Conservation (phyloP, 2,329 filamentous ascomycete genomes). For the Emergomyces pasteurianus region DNA sequence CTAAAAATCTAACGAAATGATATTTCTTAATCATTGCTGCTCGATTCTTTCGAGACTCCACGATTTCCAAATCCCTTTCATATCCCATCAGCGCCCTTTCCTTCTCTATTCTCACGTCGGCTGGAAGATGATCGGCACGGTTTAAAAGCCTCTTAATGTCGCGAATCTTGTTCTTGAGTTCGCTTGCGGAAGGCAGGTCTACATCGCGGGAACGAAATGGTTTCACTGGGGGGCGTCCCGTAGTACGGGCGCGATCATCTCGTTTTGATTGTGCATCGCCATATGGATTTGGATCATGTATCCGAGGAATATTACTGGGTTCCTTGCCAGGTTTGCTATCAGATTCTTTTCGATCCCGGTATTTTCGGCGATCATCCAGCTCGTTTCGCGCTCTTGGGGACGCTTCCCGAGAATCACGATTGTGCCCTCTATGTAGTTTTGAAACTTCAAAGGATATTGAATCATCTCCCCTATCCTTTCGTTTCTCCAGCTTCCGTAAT, state of each 20-base stretch:
- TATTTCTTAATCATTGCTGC: constrained; percentile 49
- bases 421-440: background rate
- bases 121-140: constrained; percentile 36
- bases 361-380: background rate
- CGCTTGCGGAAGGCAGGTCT: constrained; percentile 30
- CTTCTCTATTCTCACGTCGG: constrained; percentile 44
- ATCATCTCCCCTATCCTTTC: background rate
- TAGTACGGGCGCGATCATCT: background rate
- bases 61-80: constrained; percentile 43
- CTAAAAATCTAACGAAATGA: constrained; percentile 56
- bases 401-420: background rate
- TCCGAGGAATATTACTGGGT: background rate
- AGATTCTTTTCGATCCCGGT: background rate
- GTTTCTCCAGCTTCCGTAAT: background rate
- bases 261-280: background rate
- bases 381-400: background rate
- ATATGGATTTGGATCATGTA: constrained; percentile 2
- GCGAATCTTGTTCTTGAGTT: constrained; percentile 45
- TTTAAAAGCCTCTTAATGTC: constrained; percentile 43
- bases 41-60: constrained; percentile 37
- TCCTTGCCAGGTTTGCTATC: constrained; percentile 2
- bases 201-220: background rate
- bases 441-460: background rate
- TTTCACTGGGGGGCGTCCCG: background rate
- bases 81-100: constrained; percentile 48